Evolutionary conservation across 768 basidiomycete species (phyloP), one percentile per base, ranked within the genome.

Genomic region (Suillus cothurnatus): DNA sequence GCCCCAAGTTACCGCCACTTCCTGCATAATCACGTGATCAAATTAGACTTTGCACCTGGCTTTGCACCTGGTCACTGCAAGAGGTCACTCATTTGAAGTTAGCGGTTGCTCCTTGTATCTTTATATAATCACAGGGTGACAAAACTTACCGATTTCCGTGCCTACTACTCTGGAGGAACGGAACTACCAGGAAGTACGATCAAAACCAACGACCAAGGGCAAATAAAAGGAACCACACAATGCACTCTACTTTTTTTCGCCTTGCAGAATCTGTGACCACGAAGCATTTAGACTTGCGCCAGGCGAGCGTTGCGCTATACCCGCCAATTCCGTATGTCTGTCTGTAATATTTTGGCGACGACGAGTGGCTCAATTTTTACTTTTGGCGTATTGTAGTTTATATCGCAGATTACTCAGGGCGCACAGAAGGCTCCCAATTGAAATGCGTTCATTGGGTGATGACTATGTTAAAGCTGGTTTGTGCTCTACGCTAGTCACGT

Each of bases 361-460:
- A 19, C 31, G 59, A 63, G 41, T n/a, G 34, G 17, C 53, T 52
- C 39, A 58, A 53, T 17, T 55, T 14, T 57, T 55, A 31, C 28
- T 21, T 64, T 47, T 12, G 60, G 28, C 47, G 41, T 47, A 47
- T 67, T 49, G 6, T 69, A 95, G 93, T n/a, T 80, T 97, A 28
- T 95, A 91, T 74, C 88, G 95, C 32, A 81, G 88, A 39, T 80
- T 97, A 32, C 79, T 97, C 45, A 85, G 95, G n/a, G 87, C 89
- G 1, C 95, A 98, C 71, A 85, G 88, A 59, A 74, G 75, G 61
- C 81, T 97, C 6, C 89, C 93, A 4, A 63, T 72, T 6, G 94
- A 94, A 66, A 92, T 97, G 90, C 85, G 93, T 32, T 87, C 86
- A 47, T 80, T 97, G 61, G 95, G 95, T 28, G 94, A 96, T 72